Conservation (phyloP, 2,329 filamentous ascomycete genomes). For the Penicillium thymicola region DNA sequence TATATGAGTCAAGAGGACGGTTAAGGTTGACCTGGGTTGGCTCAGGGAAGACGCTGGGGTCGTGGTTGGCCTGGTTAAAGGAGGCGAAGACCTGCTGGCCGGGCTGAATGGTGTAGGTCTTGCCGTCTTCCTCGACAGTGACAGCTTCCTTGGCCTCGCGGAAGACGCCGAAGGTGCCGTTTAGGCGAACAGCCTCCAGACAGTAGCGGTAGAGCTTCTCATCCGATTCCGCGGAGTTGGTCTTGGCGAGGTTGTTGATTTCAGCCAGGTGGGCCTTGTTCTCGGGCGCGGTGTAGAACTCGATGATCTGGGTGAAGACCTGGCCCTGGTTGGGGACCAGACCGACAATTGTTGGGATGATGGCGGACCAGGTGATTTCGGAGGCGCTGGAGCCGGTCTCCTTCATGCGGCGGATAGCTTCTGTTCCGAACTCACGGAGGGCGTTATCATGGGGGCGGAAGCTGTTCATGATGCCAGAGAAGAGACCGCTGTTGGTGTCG, state of each 20-base stretch:
- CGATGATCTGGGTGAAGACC: conserved; percentile 68
- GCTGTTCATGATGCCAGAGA: conserved; percentile 51
- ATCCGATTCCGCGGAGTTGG: conserved; percentile 57
- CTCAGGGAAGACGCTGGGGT: conserved; percentile 59
- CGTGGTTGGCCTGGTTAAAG: conserved; percentile 56
- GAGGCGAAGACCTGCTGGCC: conserved; percentile 63
- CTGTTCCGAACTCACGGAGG: conserved; percentile 62
- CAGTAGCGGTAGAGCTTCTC: conserved; percentile 65
- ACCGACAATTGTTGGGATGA: conserved; percentile 64
- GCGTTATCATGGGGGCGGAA: conserved; percentile 53
- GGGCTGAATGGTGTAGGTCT: conserved; percentile 50
- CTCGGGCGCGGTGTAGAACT: conserved; percentile 65
- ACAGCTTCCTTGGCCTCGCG: conserved; percentile 52
- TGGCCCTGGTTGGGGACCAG: conserved; percentile 70
- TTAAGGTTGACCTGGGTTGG: conserved; percentile 60
- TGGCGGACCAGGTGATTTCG: conserved; percentile 68
- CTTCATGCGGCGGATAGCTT: conserved; percentile 62
- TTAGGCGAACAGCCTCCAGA: conserved; percentile 68
- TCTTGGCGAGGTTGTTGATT: conserved; percentile 58
- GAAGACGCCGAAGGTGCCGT: conserved; percentile 60
- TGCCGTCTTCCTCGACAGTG: conserved; percentile 52
- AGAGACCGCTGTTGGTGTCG: conserved; percentile 53
- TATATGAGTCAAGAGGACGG: conserved; percentile 62
- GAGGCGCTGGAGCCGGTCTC: conserved; percentile 61
- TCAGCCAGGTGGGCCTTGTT: conserved; percentile 57